Conservation (phyloP, 2,329 filamentous ascomycete species). For the Ramichloridium luteum region DNA sequence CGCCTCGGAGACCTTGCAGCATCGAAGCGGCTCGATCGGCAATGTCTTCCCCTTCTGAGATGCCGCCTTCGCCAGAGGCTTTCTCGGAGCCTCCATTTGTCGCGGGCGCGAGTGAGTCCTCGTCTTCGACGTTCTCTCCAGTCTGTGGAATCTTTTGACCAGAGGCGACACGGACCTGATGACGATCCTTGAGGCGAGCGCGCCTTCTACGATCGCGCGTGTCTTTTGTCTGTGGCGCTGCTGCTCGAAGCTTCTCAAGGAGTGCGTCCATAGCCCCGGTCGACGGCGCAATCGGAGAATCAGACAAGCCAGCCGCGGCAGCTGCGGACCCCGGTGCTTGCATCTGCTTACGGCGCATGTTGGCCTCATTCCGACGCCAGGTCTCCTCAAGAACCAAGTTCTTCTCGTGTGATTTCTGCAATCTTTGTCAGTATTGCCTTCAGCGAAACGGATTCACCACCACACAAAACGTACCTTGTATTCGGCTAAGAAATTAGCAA, state of each 20-base stretch:
- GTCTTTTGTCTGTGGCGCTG: constrained; percentile 79
- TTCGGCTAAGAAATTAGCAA: constrained; percentile 78
- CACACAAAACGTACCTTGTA: constrained; percentile 63
- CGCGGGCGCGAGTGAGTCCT: constrained; percentile 11
- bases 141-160: constrained; percentile 76
- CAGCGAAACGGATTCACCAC: too few relatives aligned
- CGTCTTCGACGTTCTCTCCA: constrained; percentile 20
- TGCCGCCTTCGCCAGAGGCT: constrained; percentile 10
- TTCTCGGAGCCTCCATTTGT: neutral
- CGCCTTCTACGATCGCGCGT: constrained; percentile 78
- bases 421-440: too few relatives aligned
- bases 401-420: constrained; percentile 76
- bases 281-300: constrained; percentile 38
- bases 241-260: constrained; percentile 85
- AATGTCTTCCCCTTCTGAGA: constrained; percentile 54
- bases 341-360: constrained; percentile 77
- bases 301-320: constrained; percentile 26
- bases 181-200: constrained; percentile 76
- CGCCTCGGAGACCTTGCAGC: constrained; percentile 68
- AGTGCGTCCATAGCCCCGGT: constrained; percentile 93
- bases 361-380: constrained; percentile 73
- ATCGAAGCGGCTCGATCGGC: constrained; percentile 73
- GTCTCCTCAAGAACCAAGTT: constrained; percentile 74
- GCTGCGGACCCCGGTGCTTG: constrained; percentile 46
- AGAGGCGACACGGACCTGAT: constrained; percentile 79